Conservation (phyloP, 1,139 yeast genomes). For the Debaryomycetaceae sp. region DNA sequence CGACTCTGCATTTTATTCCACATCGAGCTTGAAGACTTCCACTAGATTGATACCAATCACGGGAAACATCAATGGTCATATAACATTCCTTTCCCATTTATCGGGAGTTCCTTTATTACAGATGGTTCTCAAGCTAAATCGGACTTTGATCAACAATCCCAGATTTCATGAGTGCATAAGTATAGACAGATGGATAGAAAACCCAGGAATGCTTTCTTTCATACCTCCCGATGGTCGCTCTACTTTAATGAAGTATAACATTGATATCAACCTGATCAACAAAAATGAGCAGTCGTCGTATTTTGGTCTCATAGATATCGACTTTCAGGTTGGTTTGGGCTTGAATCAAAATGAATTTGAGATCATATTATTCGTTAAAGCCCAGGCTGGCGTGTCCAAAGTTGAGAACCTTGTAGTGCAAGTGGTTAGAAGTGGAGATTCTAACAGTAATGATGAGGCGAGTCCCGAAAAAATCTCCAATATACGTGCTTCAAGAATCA, state of each 20-base stretch:
- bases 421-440: conserved; percentile 33
- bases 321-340: conserved; percentile 63
- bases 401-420: conserved; percentile 58
- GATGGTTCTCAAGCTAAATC: conserved; percentile 43
- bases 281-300: conserved; percentile 17
- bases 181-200: conserved; percentile 38
- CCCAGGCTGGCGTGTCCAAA: conserved; percentile 46
- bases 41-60: conserved; percentile 39
- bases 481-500: conserved; percentile 55
- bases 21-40: conserved; percentile 13
- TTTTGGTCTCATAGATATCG: conserved; percentile 59
- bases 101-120: conserved; percentile 75
- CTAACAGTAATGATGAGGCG: conserved; percentile 6
- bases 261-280: conserved; percentile 39
- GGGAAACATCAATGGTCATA: conserved; percentile 63
- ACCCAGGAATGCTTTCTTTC: conserved; percentile 51
- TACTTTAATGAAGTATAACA: conserved; percentile 59
- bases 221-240: conserved; percentile 88
- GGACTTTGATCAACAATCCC: conserved; percentile 47
- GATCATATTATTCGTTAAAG: conserved; percentile 54
- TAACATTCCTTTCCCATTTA: conserved; percentile 63
- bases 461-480: conserved; percentile 9
- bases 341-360: conserved; percentile 69
- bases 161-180: conserved; percentile 61
- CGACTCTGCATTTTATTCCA: conserved; percentile 41